A percentile compares a stretch with the other conserved stretches of the same genome.
Evolutionary conservation across 2,329 filamentous ascomycete species (phyloP).

Genomic region (Aspergillus latus): DNA sequence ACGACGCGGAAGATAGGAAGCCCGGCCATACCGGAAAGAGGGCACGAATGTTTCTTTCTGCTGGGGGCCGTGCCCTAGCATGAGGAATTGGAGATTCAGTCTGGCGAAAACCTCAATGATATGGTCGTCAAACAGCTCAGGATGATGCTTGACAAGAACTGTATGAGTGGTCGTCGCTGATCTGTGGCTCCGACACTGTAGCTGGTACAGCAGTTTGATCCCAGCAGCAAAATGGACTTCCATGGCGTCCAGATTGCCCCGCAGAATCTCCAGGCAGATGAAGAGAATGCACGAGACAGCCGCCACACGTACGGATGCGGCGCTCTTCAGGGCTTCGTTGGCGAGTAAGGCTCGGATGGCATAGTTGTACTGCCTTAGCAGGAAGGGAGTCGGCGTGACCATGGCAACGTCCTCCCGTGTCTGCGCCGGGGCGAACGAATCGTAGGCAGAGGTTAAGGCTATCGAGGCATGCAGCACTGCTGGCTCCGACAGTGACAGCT

Average conservation of each 20-base stretch:
- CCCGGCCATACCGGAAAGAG: not conserved
- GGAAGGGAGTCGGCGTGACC: not conserved
- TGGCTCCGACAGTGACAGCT: not conserved
- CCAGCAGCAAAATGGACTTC: not conserved
- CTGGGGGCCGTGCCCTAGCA: conserved; percentile 2
- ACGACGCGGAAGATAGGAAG: not conserved
- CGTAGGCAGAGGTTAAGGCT: not conserved
- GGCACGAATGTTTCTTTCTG: not conserved
- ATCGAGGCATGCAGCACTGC: conserved; percentile 1
- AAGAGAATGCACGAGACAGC: not conserved
- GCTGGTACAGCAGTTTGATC: not conserved
- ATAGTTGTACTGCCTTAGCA: conserved; percentile 1
- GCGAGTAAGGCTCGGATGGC: not conserved
- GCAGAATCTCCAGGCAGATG: conserved; percentile 2
- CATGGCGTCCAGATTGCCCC: conserved; percentile 1
- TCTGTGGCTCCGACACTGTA: not conserved
- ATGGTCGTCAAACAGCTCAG: not conserved
- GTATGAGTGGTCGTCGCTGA: not conserved
- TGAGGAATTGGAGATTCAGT: conserved; percentile 2
- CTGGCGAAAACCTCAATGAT: not conserved
- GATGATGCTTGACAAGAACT: not conserved
- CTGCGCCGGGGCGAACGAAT: not conserved
- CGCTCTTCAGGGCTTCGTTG: not conserved
- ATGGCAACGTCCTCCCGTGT: not conserved
- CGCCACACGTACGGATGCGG: not conserved